phyloP scores from a whole-genome alignment of 2,329 filamentous ascomycete genomes.

The Pezicula radicicola region DNA sequence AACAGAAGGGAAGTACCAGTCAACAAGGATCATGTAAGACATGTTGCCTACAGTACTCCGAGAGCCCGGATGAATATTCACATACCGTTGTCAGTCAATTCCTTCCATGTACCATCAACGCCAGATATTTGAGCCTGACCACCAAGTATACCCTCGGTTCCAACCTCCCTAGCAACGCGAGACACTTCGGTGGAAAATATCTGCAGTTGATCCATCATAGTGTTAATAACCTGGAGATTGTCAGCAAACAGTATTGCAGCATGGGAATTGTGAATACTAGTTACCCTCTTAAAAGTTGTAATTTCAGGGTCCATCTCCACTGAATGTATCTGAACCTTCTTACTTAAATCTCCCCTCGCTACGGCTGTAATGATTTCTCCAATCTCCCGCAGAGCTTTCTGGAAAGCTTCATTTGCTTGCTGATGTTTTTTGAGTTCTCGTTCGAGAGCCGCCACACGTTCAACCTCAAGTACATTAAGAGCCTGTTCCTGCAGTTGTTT shows the following conservation, averaged over 20 bases:
- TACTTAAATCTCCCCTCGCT: slow-evolving; percentile 90
- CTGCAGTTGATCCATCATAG: slow-evolving; percentile 97
- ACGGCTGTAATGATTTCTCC: slow-evolving; percentile 97
- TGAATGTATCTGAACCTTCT: slow-evolving; percentile 93
- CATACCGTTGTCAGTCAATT: slow-evolving; percentile 81
- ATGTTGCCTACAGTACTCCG: neutral
- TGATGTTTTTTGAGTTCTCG: slow-evolving; percentile 95
- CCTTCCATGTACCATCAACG: slow-evolving; percentile 96
- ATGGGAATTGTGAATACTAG: slow-evolving; percentile 1
- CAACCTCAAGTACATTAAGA: slow-evolving; percentile 77
- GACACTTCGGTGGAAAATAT: slow-evolving; percentile 97
- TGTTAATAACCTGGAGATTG: slow-evolving; percentile 65
- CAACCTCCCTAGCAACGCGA: slow-evolving; percentile 89
- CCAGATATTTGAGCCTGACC: slow-evolving; percentile 92
- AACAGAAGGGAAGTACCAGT: no score
- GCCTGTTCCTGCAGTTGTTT: slow-evolving; percentile 81
- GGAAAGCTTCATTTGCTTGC: slow-evolving; percentile 97
- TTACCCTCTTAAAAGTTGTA: slow-evolving; percentile 90
- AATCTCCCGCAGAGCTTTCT: slow-evolving; percentile 94
- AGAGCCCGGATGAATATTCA: neutral
- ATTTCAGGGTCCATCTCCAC: slow-evolving; percentile 99
- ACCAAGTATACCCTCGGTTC: slow-evolving; percentile 90
- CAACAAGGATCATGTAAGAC: no score
- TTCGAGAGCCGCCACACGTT: slow-evolving; percentile 86
- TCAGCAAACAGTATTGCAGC: neutral